Conservation (phyloP, 768 basidiomycete genomes). For the Kwoniella dejecticola region DNA sequence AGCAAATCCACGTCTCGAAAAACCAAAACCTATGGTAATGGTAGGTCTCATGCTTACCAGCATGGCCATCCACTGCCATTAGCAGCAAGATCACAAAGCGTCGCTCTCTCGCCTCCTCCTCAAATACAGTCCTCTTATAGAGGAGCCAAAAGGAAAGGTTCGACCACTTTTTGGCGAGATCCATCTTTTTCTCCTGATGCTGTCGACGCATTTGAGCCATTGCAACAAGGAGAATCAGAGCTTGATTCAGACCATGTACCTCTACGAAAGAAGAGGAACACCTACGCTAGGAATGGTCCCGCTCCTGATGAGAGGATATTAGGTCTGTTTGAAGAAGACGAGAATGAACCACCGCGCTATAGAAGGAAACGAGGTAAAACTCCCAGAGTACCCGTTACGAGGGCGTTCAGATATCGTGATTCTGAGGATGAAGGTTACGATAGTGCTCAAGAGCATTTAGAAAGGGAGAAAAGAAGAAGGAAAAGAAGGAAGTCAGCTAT, state of each 20-base stretch:
- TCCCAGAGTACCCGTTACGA: background rate
- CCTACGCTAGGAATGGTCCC: constrained; percentile 13
- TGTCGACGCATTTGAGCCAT: background rate
- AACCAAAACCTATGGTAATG: constrained; percentile 11
- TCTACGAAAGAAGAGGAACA: background rate
- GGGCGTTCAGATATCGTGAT: background rate
- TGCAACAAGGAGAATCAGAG: background rate
- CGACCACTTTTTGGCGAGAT: constrained; percentile 14
- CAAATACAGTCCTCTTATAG: constrained; percentile 1
- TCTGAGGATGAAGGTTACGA: constrained; percentile 2
- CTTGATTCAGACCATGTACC: background rate
- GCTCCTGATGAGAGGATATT: constrained; percentile 1
- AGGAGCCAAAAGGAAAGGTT: constrained; percentile 21
- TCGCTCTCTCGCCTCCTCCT: background rate
- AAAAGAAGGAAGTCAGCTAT: constrained; percentile 6
- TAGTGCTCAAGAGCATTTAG: background rate
- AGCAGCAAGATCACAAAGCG: background rate
- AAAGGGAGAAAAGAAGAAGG: background rate
- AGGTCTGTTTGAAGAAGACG: constrained; percentile 4
- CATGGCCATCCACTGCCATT: constrained; percentile 11
- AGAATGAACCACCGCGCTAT: background rate
- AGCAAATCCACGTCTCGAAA: constrained; percentile 10
- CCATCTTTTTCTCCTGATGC: background rate
- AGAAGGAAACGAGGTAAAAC: background rate
- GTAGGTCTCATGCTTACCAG: constrained; percentile 18